Base-by-base conservation (phyloP, 257 asterid genomes). In the Solanum verrucosum region DNA sequence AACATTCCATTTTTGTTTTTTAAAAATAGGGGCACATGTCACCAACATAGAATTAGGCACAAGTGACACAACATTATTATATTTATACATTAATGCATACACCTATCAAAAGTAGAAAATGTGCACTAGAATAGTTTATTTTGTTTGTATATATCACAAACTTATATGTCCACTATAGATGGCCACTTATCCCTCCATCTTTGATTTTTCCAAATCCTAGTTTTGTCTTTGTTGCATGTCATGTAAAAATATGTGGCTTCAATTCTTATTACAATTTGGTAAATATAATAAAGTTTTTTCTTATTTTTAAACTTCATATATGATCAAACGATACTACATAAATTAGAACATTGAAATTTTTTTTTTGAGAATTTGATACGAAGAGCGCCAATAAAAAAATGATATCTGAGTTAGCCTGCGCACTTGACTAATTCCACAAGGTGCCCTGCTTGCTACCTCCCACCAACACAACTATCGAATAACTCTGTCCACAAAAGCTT, bases 1-100 rank as follows among this genome's bases (percentile, higher is more conserved):
- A 85, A 60, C 83, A 88, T 86, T 91, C 90, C 88, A 86, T 87
- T 83, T 90, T 88, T 56, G 34, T 56, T 18, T 18, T 16, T 6
- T 14, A 1, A 31, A 60, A 16, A 4, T 4, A 46, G 56, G 63
- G 68, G 29, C 85, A 46, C 65, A 27, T 79, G 85, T 79, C 85
- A 14, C 25, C 35, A 18, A 29, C 42, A 27, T 81, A 12, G 11
- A 81, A 15, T 27, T 27, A 81, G 29, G 35, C 10, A 27, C 42
- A 25, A 7, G 15, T 20, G 52, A 44, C 52, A 13, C 20, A 46
- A 46, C 56, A 42, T 79, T 46, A 81, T 81, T 29, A 29, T 52
- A 52, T 68, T 68, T n/a, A 40, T 78, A 77, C 34, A 25, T 7
- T n/a, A 77, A 38, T 78, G 25, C 37, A 46, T 81, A 46, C 42